Base-by-base conservation (phyloP, 257 asterid species). In the Vinca minor region DNA sequence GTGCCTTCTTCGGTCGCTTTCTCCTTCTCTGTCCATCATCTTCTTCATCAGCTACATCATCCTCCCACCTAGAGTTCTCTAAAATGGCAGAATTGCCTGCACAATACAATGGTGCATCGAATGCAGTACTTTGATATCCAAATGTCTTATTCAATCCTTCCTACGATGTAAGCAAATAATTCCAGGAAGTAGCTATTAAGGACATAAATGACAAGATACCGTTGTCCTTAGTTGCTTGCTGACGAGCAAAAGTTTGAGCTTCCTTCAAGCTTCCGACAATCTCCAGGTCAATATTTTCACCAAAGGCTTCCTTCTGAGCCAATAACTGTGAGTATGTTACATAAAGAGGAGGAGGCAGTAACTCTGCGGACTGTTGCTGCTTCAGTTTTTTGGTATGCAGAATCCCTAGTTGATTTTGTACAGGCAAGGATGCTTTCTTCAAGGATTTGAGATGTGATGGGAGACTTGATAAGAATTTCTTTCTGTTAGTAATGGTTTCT, bases 391-490 rank as follows among this genome's bases (percentile, higher is more conserved):
- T 89, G 61, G 95, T 80, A 72, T 89, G 95, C 78, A 69, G 81
- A 76, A 87, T 80, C 67, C 96, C 98, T 36, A 93, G 71, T 55
- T 93, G 98, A 52, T 89, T 74, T 72, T 89, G 96, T 57, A 87
- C 93, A 5, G 98, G 97, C 83, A 93, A 76, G 60, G 97, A 89
- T 74, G 97, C 98, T 75, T 89, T 93, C 72, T 89, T 93, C 56
- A 93, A 89, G 67, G 97, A 87, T 74, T 93, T 93, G 69, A 93
- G 97, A 72, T 93, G 97, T 63, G 97, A 87, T 31, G 99, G 99
- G 72, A 93, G 95, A 81, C 95, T 89, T 59, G 91, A 77, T 73
- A 87, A 82, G 78, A 93, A 87, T 80, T 77, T 87, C 78, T 87
- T 89, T 82, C 96, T 78, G 83, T 83, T 87, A 57, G 88, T 71